phyloP scores from a whole-genome alignment of 805 yeast species.

The Metschnikowia cubensis region DNA sequence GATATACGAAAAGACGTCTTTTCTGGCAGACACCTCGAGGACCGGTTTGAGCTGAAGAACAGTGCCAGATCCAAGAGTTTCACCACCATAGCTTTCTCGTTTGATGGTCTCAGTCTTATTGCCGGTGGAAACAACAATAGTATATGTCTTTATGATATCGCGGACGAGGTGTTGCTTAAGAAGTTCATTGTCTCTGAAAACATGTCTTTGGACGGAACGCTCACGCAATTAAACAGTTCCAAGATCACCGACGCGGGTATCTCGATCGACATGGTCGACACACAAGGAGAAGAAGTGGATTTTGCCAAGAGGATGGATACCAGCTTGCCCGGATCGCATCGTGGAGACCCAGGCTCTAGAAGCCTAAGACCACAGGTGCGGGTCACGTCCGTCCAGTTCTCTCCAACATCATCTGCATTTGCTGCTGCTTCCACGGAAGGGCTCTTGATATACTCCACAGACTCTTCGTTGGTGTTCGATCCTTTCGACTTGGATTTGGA shows the following conservation, averaged over 20 bases:
- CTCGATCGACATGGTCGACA: slow-evolving; percentile 73
- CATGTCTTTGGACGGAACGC: slow-evolving; percentile 88
- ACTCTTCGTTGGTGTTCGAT: slow-evolving; percentile 73
- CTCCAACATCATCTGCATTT: slow-evolving; percentile 87
- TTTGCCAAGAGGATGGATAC: slow-evolving; percentile 74
- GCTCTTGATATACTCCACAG: slow-evolving; percentile 73
- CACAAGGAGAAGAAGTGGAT: slow-evolving; percentile 82
- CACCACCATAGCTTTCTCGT: slow-evolving; percentile 75
- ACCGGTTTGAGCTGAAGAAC: slow-evolving; percentile 75
- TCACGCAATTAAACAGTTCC: slow-evolving; percentile 70
- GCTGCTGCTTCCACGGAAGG: slow-evolving; percentile 97
- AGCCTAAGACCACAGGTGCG: slow-evolving; percentile 77
- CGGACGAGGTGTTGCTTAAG: slow-evolving; percentile 79
- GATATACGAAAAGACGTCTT: slow-evolving; percentile 86
- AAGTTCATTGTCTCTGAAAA: slow-evolving; percentile 83
- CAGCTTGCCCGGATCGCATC: slow-evolving; percentile 79
- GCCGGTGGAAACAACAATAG: slow-evolving; percentile 95
- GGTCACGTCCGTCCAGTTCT: slow-evolving; percentile 71
- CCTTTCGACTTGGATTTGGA: slow-evolving; percentile 94
- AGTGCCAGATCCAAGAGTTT: slow-evolving; percentile 82
- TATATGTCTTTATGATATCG: slow-evolving; percentile 85
- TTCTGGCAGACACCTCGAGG: slow-evolving; percentile 78
- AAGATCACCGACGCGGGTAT: slow-evolving; percentile 82
- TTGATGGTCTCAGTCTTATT: slow-evolving; percentile 81
- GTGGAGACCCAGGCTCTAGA: slow-evolving; percentile 73